Percentiles rank a stretch among this genome's conserved stretches.
These are phyloP conservation scores for Neofusicoccum kwambonambiense DNA, from an alignment of 2,329 filamentous ascomycete genomes.

Conservation along the genomic window DNA sequence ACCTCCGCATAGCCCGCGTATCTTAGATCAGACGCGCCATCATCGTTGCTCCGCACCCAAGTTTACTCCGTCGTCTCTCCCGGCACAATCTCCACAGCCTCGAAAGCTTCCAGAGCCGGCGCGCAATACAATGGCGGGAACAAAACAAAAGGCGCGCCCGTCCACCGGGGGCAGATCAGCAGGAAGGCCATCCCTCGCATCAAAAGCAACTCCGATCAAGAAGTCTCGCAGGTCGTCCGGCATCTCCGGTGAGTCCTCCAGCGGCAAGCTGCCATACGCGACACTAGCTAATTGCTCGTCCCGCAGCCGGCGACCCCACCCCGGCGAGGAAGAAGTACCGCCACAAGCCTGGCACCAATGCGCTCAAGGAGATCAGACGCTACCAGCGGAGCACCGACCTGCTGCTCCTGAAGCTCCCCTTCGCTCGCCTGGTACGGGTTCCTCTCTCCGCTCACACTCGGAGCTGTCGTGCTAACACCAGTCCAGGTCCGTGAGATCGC, in stretches of 20 bases:
- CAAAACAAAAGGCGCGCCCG: background rate
- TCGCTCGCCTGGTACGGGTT: slow-evolving; percentile 75
- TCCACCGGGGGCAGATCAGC: background rate
- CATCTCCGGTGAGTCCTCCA: background rate
- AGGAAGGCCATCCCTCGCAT: background rate
- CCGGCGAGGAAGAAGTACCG: slow-evolving; percentile 36
- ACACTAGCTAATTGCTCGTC: background rate
- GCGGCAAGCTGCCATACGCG: background rate
- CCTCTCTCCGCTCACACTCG: background rate
- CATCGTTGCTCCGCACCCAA: too few relatives aligned
- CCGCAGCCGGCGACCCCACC: slow-evolving; percentile 28
- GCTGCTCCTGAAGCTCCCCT: slow-evolving; percentile 93
- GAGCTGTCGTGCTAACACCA: background rate
- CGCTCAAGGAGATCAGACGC: slow-evolving; percentile 96
- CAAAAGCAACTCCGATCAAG: background rate
- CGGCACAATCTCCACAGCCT: too few relatives aligned
- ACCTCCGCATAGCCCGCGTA: background rate
- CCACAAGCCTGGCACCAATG: slow-evolving; percentile 71
- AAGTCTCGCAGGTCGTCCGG: background rate
- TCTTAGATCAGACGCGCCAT: background rate
- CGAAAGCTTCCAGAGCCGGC: too few relatives aligned
- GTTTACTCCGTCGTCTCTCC: too few relatives aligned
- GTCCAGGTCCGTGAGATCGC: slow-evolving; percentile 69
- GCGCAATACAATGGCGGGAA: background rate
- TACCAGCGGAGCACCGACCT: slow-evolving; percentile 98